These are phyloP conservation scores for Nakataea oryzae DNA, from an alignment of 2,329 filamentous ascomycete species.

Conservation along the genomic window DNA sequence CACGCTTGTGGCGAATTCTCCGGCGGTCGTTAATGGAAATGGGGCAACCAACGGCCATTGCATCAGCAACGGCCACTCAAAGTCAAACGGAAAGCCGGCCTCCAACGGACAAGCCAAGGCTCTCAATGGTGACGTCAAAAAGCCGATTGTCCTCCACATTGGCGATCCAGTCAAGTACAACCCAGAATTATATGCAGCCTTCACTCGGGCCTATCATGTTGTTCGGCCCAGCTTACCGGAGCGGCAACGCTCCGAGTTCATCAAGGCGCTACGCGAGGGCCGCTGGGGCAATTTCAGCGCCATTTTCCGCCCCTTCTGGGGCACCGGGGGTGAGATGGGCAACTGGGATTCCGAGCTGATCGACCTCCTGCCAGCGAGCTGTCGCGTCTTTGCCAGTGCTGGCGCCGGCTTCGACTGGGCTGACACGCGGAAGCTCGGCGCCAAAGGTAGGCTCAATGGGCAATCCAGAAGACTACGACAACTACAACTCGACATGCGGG, in stretches of 20 bases:
- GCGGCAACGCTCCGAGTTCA: conserved; percentile 24
- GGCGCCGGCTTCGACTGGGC: conserved; percentile 55
- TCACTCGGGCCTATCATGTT: conserved; percentile 19
- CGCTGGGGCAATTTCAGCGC: conserved; percentile 28
- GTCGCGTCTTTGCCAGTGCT: conserved; percentile 49
- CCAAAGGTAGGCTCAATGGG: background rate
- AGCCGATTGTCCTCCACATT: conserved; percentile 19
- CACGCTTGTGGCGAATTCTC: background rate
- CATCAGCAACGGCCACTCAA: background rate
- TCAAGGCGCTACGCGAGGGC: conserved; percentile 22
- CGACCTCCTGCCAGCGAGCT: conserved; percentile 31
- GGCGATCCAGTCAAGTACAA: conserved; percentile 21
- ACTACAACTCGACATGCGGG: background rate
- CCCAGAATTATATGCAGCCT: conserved; percentile 16
- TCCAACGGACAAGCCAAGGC: background rate
- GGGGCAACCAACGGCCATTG: background rate
- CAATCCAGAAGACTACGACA: background rate
- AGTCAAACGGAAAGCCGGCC: background rate
- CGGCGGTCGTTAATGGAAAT: background rate
- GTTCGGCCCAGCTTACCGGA: conserved; percentile 25
- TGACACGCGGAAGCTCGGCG: conserved; percentile 19
- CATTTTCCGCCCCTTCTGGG: conserved; percentile 12
- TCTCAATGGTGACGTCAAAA: background rate
- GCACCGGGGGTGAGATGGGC: conserved; percentile 14
- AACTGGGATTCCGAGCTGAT: conserved; percentile 12